phyloP scores from a whole-genome alignment of 345 rosid species.

The Camelina hispida region DNA sequence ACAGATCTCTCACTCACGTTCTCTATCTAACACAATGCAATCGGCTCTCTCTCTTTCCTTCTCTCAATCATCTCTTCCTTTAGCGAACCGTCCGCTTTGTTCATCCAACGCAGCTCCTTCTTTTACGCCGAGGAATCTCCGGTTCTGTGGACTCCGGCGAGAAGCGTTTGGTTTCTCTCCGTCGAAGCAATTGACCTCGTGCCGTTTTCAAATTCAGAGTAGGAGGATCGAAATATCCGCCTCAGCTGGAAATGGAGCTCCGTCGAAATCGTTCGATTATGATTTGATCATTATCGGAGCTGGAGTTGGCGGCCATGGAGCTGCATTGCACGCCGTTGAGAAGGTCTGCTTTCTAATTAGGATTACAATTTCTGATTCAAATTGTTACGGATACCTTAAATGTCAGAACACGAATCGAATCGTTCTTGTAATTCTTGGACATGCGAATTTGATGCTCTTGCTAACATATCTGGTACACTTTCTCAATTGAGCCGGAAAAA shows the following conservation, averaged over 20 bases:
- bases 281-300: conserved; percentile 91
- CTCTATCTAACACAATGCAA: conserved; percentile 60
- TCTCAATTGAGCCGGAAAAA: not conserved
- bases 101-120: conserved; percentile 39
- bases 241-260: conserved; percentile 55
- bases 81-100: conserved; percentile 45
- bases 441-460: not conserved
- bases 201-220: conserved; percentile 30
- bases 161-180: conserved; percentile 57
- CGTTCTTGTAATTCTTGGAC: not conserved
- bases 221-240: conserved; percentile 46
- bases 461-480: not conserved
- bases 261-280: conserved; percentile 76
- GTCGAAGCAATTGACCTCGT: conserved; percentile 19
- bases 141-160: conserved; percentile 75
- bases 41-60: conserved; percentile 59
- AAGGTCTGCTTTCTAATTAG: conserved; percentile 51
- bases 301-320: conserved; percentile 98
- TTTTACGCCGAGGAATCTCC: conserved; percentile 59
- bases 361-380: not conserved
- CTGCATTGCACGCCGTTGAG: conserved; percentile 95
- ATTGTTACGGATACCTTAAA: not conserved
- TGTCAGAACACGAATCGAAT: not conserved
- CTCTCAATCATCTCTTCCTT: conserved; percentile 50
- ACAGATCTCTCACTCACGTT: conserved; percentile 18